Conservation (phyloP, 2,329 filamentous ascomycete species). For the Colletotrichum sp. region DNA sequence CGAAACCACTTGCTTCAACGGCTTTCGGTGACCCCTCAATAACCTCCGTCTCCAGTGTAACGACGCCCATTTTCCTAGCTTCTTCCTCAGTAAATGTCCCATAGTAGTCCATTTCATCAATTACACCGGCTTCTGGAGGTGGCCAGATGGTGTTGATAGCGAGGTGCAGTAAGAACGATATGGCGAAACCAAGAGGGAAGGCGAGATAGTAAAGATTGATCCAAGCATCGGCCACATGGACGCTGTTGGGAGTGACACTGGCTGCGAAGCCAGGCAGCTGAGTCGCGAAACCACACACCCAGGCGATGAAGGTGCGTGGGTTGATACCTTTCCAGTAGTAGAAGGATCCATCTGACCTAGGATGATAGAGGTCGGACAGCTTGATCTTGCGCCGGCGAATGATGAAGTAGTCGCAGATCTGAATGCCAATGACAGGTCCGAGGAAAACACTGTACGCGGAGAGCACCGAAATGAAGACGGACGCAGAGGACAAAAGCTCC, state of each 20-base stretch:
- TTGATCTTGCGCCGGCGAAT: slow-evolving; percentile 38
- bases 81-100: slow-evolving; percentile 14
- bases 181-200: slow-evolving; percentile 11
- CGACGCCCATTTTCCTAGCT: neutral
- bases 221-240: neutral
- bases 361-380: slow-evolving; percentile 41
- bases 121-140: neutral
- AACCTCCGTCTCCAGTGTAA: neutral
- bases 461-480: slow-evolving; percentile 39
- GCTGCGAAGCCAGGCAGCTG: slow-evolving; percentile 13
- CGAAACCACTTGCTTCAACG: neutral
- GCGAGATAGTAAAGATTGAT: slow-evolving; percentile 13
- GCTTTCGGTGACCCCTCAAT: neutral
- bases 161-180: slow-evolving; percentile 11
- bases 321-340: slow-evolving; percentile 47
- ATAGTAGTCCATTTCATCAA: slow-evolving; percentile 13
- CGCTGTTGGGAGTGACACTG: slow-evolving; percentile 10
- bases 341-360: slow-evolving; percentile 34
- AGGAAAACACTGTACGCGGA: slow-evolving; percentile 41
- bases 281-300: slow-evolving; percentile 42
- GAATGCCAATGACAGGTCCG: slow-evolving; percentile 42
- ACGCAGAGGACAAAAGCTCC: slow-evolving; percentile 49
- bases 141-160: slow-evolving; percentile 15
- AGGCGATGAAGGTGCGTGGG: slow-evolving; percentile 37
- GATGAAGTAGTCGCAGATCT: slow-evolving; percentile 39